phyloP scores from a whole-genome alignment of 169 alveolate species.

The Cryptosporidium sp. region DNA sequence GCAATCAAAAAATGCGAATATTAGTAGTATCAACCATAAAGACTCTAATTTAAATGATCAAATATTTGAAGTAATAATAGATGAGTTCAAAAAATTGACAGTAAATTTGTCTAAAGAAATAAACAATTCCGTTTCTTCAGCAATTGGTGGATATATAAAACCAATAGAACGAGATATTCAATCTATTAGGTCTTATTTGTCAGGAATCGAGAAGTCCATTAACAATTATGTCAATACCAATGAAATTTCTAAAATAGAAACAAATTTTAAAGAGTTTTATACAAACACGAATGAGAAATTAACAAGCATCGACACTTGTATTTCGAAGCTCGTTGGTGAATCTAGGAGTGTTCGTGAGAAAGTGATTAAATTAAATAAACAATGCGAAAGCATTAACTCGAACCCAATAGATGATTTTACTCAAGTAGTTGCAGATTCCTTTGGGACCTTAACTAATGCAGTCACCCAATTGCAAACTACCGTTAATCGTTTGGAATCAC shows the following conservation, averaged over 20 bases:
- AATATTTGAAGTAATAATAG: not conserved
- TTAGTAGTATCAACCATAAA: not conserved
- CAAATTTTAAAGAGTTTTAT: constrained; percentile 6
- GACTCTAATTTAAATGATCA: not conserved
- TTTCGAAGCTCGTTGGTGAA: not conserved
- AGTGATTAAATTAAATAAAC: not conserved
- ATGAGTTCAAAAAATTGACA: not conserved
- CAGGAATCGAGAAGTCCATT: not conserved
- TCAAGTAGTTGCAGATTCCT: constrained; percentile 56
- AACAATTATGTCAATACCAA: not conserved
- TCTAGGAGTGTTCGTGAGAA: constrained; percentile 6
- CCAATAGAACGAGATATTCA: constrained; percentile 13
- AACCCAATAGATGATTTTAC: constrained; percentile 37
- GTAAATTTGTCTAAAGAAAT: not conserved
- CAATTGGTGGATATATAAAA: not conserved
- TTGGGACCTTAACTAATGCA: constrained; percentile 37
- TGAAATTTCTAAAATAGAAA: constrained; percentile 2
- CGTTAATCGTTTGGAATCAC: constrained; percentile 18
- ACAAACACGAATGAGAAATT: not conserved
- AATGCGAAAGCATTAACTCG: not conserved
- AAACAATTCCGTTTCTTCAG: constrained; percentile 3
- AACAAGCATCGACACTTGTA: not conserved
- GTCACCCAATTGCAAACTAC: constrained; percentile 36
- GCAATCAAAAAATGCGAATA: not conserved
- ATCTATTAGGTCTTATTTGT: constrained; percentile 3